Percentiles rank a stretch among this genome's conserved stretches.
Conservation (phyloP, 352 stramenopile species). For the Phytopythium kandeliae region DNA sequence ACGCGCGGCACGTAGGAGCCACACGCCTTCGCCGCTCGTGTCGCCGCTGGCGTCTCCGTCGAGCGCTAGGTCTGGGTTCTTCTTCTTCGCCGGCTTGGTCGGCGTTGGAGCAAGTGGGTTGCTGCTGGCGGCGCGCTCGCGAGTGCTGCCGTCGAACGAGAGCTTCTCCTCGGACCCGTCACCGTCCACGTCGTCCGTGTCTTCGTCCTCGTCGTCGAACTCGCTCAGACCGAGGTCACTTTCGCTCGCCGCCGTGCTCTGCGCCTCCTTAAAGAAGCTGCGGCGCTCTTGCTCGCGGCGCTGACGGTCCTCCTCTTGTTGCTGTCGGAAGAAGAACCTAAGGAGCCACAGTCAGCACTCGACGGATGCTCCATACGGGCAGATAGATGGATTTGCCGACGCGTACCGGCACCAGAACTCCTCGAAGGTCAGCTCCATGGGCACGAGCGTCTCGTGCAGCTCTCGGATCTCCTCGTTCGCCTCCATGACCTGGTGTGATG, state of each 20-base stretch:
- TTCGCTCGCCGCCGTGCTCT: constrained; percentile 6
- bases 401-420: constrained; percentile 78
- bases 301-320: constrained; percentile 32
- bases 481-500: constrained; percentile 40
- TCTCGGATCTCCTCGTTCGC: constrained; percentile 42
- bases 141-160: constrained; percentile 10
- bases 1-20: constrained; percentile 28
- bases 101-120: constrained; percentile 3
- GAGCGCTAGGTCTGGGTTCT: constrained; percentile 6
- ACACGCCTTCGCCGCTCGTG: constrained; percentile 29
- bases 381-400: background rate
- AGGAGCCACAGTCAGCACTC: background rate
- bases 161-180: constrained; percentile 8
- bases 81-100: constrained; percentile 7
- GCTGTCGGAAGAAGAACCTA: constrained; percentile 68
- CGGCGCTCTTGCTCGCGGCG: constrained; percentile 25
- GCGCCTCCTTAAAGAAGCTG: constrained; percentile 14
- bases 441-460: constrained; percentile 68
- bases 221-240: constrained; percentile 27
- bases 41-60: constrained; percentile 11
- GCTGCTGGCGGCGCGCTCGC: constrained; percentile 13
- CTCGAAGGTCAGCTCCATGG: constrained; percentile 67
- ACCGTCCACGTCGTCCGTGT: constrained; percentile 25
- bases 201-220: constrained; percentile 32
- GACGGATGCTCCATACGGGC: background rate